Conservation (phyloP, 2,329 filamentous ascomycete genomes). For the Neoarthrinium moseri region DNA sequence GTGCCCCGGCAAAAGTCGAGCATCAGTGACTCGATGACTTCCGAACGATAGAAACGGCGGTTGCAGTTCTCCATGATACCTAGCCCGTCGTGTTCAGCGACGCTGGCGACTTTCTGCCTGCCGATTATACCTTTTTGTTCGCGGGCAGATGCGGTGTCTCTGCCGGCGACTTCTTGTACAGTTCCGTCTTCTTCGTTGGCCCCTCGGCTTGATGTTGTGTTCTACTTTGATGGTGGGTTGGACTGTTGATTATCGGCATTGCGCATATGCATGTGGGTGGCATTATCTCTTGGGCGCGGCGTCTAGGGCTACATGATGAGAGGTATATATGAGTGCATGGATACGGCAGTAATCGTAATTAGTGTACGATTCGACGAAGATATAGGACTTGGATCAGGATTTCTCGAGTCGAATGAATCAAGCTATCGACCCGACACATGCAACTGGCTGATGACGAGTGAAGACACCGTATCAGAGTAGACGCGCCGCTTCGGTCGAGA, state of each 20-base stretch:
- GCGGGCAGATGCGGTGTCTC: neutral
- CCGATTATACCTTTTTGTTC: constrained; percentile 5
- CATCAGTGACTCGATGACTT: constrained; percentile 21
- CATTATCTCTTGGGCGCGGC: constrained; percentile 1
- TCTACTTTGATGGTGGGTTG: constrained; percentile 2
- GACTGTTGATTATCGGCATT: constrained; percentile 3
- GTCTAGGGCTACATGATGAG: constrained; percentile 2
- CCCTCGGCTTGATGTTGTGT: constrained; percentile 6
- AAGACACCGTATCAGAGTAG: too few relatives aligned
- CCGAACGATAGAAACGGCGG: constrained; percentile 32
- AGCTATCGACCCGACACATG: too few relatives aligned
- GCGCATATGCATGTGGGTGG: neutral
- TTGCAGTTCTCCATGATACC: constrained; percentile 26
- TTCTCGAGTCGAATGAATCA: too few relatives aligned
- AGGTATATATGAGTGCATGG: constrained; percentile 5
- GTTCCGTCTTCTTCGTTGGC: neutral
- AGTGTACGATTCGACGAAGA: constrained; percentile 7
- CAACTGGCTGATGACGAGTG: too few relatives aligned
- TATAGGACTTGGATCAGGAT: too few relatives aligned
- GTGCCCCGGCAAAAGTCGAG: constrained; percentile 19
- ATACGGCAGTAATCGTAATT: constrained; percentile 13
- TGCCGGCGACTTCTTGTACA: constrained; percentile 1
- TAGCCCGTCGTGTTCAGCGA: constrained; percentile 23
- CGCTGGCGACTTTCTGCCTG: constrained; percentile 19
- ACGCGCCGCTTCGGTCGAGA: too few relatives aligned